A percentile compares a stretch with the other conserved stretches of the same genome.
Evolutionary conservation across 2,329 filamentous ascomycete genomes (phyloP).

Genomic region (Pseudopithomyces chartarum): DNA sequence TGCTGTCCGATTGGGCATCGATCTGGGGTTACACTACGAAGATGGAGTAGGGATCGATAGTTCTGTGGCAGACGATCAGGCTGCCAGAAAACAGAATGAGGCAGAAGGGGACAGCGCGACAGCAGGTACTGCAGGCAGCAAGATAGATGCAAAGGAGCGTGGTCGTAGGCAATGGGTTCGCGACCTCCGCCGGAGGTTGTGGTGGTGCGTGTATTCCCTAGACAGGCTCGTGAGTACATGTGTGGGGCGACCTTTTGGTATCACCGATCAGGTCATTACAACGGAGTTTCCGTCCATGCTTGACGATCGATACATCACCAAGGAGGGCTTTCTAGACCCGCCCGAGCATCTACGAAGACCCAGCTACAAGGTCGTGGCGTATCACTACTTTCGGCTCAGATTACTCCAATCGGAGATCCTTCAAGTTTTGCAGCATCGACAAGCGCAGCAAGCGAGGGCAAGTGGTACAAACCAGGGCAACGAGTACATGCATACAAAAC

Average conservation of each 20-base stretch:
- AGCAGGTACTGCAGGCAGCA: constrained; percentile 25
- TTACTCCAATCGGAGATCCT: constrained; percentile 93
- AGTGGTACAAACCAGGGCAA: constrained; percentile 68
- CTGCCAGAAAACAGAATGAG: constrained; percentile 25
- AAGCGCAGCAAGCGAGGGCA: constrained; percentile 77
- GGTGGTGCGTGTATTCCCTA: constrained; percentile 97
- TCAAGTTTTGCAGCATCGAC: constrained; percentile 90
- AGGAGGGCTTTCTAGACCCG: constrained; percentile 71
- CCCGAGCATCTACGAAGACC: constrained; percentile 63
- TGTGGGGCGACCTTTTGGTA: constrained; percentile 89
- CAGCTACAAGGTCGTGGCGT: constrained; percentile 87
- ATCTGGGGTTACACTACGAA: constrained; percentile 90
- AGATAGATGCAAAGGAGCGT: constrained; percentile 61
- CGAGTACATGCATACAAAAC: constrained; percentile 75
- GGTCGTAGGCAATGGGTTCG: constrained; percentile 80
- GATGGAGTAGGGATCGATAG: constrained; percentile 73
- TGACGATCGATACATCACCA: constrained; percentile 87
- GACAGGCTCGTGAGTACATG: constrained; percentile 95
- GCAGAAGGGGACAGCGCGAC: constrained; percentile 41
- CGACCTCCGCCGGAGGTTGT: constrained; percentile 83
- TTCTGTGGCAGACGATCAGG: constrained; percentile 38
- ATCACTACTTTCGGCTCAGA: constrained; percentile 89
- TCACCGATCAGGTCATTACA: constrained; percentile 95
- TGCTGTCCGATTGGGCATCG: constrained; percentile 85
- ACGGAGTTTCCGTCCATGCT: constrained; percentile 90